Base-by-base conservation (phyloP, 805 yeast species). In the Nakazawaea wyomingensis region DNA sequence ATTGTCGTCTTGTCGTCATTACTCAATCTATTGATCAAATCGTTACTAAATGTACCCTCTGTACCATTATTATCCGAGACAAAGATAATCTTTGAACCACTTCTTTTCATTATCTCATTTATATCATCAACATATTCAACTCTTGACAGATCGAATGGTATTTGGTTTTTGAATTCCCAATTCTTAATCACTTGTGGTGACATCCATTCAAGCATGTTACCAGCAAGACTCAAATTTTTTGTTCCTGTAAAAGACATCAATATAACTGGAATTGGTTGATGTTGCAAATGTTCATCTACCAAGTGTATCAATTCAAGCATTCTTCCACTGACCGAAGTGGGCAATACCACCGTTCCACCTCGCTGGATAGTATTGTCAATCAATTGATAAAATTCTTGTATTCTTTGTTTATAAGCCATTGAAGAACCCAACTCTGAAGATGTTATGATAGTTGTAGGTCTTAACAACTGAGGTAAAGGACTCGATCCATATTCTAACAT, bases 181-280 rank as follows among this genome's bases (percentile, higher is more conserved):
- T 80, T 84, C 52, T 85, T 83, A 20, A 86, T 75, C n/a, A 89
- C 73, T n/a, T 82, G 73, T 0, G 91, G 76, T 0, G 95, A 80
- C 89, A 93, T 84, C 98, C 98, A 93, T 65, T 93, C 99, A 22
- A 91, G 64, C 82, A 93, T 85, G 44, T 89, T 84, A 11, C 87
- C 77, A 0, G 97, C 96, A 56, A 85, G 87, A 20, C 83, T 74
- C 44, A 93, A 61, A 4, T 83, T 72, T 54, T 91, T 80, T 3
- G 88, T 78, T 20, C 93, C 95, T 0, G 89, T 80, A 53, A 79
- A 81, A 3, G 95, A 79, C n/a, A 85, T 64, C 45, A 88, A 71
- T 27, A 85, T 66, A 8, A 93, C 80, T 0, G 96, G 96, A 10
- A 81, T 74, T 9, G 79, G 74, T 21, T 72, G 68, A 30, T 73